Percentiles rank a stretch among this genome's conserved stretches.
phyloP scores from a whole-genome alignment of 108 stramenopile genomes.

The Nannochloropsis salina region DNA sequence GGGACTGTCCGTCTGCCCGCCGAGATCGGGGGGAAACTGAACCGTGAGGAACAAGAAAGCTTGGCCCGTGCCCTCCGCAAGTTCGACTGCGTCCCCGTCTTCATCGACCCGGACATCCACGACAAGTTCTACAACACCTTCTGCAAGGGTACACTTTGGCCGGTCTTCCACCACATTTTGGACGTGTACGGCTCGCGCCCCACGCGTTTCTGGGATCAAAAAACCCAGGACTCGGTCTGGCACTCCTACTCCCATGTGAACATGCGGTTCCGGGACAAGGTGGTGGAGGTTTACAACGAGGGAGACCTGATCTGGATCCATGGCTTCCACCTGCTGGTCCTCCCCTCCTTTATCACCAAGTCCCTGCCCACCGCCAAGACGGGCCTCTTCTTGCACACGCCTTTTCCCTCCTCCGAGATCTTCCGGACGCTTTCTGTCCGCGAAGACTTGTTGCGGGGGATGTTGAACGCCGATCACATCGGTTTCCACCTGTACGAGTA shows the following conservation, averaged over 20 bases:
- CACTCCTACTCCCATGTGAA: slow-evolving; percentile 57
- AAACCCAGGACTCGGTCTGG: slow-evolving; percentile 34
- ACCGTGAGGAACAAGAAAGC: slow-evolving; percentile 62
- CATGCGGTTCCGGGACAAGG: slow-evolving; percentile 54
- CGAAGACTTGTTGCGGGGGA: slow-evolving; percentile 62
- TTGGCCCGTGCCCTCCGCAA: slow-evolving; percentile 72
- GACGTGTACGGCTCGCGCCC: slow-evolving; percentile 58
- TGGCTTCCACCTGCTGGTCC: slow-evolving; percentile 61
- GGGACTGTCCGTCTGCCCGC: slow-evolving; percentile 61
- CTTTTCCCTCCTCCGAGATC: slow-evolving; percentile 65
- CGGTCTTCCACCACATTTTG: slow-evolving; percentile 60
- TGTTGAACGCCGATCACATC: slow-evolving; percentile 64
- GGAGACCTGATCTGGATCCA: slow-evolving; percentile 66
- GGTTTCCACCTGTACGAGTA: slow-evolving; percentile 69
- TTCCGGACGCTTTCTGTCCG: slow-evolving; percentile 59
- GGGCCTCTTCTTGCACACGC: slow-evolving; percentile 65
- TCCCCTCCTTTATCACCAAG: slow-evolving; percentile 59
- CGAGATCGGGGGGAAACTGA: slow-evolving; percentile 63
- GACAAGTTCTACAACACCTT: slow-evolving; percentile 58
- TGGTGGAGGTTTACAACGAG: slow-evolving; percentile 63
- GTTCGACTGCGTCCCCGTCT: slow-evolving; percentile 93
- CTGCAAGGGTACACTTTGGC: slow-evolving; percentile 64
- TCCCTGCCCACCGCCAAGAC: slow-evolving; percentile 48
- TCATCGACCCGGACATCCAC: slow-evolving; percentile 71
- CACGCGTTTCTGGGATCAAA: slow-evolving; percentile 44